Evolutionary conservation across 2,329 filamentous ascomycete genomes (phyloP).

Genomic region (Claviceps arundinis): DNA sequence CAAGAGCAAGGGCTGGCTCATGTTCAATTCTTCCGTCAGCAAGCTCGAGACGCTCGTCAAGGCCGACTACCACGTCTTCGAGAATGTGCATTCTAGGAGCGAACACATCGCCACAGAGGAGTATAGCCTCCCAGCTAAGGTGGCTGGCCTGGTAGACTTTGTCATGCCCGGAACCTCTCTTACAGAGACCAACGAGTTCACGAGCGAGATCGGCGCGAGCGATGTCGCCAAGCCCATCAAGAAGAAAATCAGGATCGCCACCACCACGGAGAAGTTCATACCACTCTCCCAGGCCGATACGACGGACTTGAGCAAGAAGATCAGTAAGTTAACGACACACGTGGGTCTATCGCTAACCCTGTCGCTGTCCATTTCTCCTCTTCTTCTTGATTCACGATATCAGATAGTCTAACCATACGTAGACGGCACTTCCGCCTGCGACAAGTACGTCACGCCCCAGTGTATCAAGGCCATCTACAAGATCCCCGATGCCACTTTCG

Average conservation of each 20-base stretch:
- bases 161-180: conserved; percentile 24
- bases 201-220: no score
- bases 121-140: conserved; percentile 26
- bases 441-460: conserved; percentile 40
- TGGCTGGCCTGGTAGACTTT: conserved; percentile 26
- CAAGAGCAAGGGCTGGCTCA: conserved; percentile 37
- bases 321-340: not conserved
- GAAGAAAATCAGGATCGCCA: not conserved
- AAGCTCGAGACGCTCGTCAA: conserved; percentile 40
- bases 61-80: conserved; percentile 38
- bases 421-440: conserved; percentile 23
- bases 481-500: conserved; percentile 24
- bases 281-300: not conserved
- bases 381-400: not conserved
- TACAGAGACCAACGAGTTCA: not conserved
- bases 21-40: conserved; percentile 38
- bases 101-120: conserved; percentile 27
- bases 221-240: not conserved
- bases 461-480: conserved; percentile 38
- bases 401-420: not conserved
- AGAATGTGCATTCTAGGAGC: conserved; percentile 21
- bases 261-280: not conserved
- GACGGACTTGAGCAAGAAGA: not conserved
- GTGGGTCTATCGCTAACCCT: not conserved
- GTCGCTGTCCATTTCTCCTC: no score